Evolutionary conservation across 1,139 yeast species (phyloP), one percentile per base, ranked within the genome.

Genomic region (Taphrina confusa): DNA sequence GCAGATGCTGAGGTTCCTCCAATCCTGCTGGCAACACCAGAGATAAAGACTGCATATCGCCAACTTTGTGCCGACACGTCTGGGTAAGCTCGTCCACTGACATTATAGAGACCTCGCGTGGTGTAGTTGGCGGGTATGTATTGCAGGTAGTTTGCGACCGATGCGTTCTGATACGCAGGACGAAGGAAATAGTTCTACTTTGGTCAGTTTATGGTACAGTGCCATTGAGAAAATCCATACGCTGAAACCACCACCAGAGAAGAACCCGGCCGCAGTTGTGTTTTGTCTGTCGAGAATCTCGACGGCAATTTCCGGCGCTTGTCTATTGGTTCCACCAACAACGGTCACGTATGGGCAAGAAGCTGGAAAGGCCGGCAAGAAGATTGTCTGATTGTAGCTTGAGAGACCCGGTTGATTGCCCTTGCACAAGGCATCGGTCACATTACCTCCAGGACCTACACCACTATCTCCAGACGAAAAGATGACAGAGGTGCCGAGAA

Each of bases 1-100:
- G 40, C 42, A 33, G 57, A 52, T 6, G 57, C 57, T 23, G 57
- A 52, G 16, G 57, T 52, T 3, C 57, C 57, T 12, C 57, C 46
- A 14, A 44, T 52, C 34, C 39, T 16, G 11, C 18, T 9, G 25
- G 16, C 44, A n/a, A 34, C 23, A 25, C 49, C 57, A 18, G 31
- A 23, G n/a, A 18, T 25, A 33, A 39, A 20, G 37, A 52, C 40
- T 12, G 36, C 22, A 20, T 11, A 52, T 8, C 46, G 45, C 49
- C 45, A 42, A n/a, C 49, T 33, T 40, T 52, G 57, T 8, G 57
- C 31, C n/a, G 57, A 31, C 20, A 52, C 57, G 30, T 52, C 57
- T 22, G 57, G 57, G 40, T 39, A 52, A 4, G 40, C 57, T 3
- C 57, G 49, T 3, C 57, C 57, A 11, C 39, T 20, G 37, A 18